Base-by-base conservation (phyloP, 768 basidiomycete genomes). In the Fistulinella prunicolor region DNA sequence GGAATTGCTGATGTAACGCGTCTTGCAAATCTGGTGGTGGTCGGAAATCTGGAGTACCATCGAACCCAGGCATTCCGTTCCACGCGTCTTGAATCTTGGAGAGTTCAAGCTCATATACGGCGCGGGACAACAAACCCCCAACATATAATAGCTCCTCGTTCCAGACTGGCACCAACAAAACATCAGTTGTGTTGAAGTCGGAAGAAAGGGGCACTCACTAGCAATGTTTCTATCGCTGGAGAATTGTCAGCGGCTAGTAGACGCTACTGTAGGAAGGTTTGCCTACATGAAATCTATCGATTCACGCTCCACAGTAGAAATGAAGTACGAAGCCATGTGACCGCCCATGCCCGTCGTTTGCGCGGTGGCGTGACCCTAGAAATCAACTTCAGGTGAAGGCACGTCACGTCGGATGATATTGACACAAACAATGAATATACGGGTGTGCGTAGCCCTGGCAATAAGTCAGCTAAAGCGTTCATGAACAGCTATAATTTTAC, bases 251-350 rank as follows among this genome's bases (percentile, higher is more conserved):
- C n/a, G 21, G n/a, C 9, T 6, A 36, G 36, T 29, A 10, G 36
- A 17, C 4, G 2, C 20, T n/a, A n/a, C n/a, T n/a, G n/a, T n/a
- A n/a, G n/a, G n/a, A n/a, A n/a, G n/a, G n/a, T n/a, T n/a, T n/a
- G 17, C 83, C 66, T 60, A 89, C 85, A 92, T 85, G 24, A 94
- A 72, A 67, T 91, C 93, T 53, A 94, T 86, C 0, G 87, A 88
- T 69, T 98, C 95, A 52, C 95, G 80, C 65, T 98, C 95, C 7
- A 98, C 94, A 0, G 94, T 97, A 9, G 93, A 90, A 47, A 98
- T 94, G 61, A 96, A 96, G 3, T 94, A 76, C 9, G 89, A 85
- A 0, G 91, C 75, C 58, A 86, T 73, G 49, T 85, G 80, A 0
- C 82, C 82, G 2, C 78, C 80, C 24, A 83, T 70, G 32, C 95